phyloP scores from a whole-genome alignment of 2,329 filamentous ascomycete genomes.

The Cercospora zeina region DNA sequence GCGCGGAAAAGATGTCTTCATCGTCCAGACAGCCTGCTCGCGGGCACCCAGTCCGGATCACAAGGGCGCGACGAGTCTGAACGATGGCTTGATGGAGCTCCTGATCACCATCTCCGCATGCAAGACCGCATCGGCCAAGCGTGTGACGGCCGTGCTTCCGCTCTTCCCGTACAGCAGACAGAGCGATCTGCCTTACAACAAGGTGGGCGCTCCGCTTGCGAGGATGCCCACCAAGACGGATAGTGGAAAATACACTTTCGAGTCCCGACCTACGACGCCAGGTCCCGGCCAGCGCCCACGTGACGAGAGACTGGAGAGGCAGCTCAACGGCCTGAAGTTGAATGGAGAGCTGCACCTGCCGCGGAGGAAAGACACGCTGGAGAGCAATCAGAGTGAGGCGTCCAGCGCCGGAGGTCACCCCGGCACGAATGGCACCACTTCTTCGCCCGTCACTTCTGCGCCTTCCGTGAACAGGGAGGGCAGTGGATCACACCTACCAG shows the following conservation, averaged over 20 bases:
- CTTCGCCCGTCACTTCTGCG: constrained; percentile 17
- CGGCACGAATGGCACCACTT: constrained; percentile 13
- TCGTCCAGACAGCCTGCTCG: constrained; percentile 71
- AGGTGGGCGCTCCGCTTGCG: constrained; percentile 82
- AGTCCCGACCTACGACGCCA: constrained; percentile 86
- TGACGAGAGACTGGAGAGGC: constrained; percentile 60
- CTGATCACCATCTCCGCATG: constrained; percentile 98
- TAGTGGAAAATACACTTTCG: constrained; percentile 75
- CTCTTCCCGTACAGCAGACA: constrained; percentile 97
- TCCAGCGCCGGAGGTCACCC: constrained; percentile 17
- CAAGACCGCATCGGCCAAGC: constrained; percentile 87
- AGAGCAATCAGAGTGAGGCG: constrained; percentile 36
- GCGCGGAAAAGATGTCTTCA: constrained; percentile 97
- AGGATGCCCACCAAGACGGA: constrained; percentile 63
- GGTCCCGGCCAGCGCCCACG: constrained; percentile 60
- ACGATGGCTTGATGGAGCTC: constrained; percentile 94
- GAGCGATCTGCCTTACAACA: constrained; percentile 95
- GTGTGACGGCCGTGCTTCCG: constrained; percentile 90
- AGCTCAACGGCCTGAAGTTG: constrained; percentile 67
- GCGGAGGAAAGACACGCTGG: constrained; percentile 37
- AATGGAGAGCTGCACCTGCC: constrained; percentile 34
- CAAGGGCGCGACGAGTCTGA: constrained; percentile 45
- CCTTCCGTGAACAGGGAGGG: constrained; percentile 40
- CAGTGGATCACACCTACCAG: constrained; percentile 53
- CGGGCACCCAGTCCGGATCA: constrained; percentile 15